Base-by-base conservation (phyloP, 1,139 yeast species). In the Nakaseomyces sp. region DNA sequence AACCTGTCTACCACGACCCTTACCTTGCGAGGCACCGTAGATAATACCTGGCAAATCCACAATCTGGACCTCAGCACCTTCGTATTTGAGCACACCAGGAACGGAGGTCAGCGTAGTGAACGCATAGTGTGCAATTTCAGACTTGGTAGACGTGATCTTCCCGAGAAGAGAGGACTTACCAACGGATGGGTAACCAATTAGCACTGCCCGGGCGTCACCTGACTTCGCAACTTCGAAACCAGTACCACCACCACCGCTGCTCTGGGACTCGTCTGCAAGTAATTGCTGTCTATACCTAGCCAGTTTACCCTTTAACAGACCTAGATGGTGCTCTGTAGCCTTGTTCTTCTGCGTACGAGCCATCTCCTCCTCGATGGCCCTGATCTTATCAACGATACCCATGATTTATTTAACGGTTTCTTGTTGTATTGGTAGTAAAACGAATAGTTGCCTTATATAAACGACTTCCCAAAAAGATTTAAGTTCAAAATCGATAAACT, bases 41-140 rank as follows among this genome's bases (percentile, higher is more conserved):
- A 91, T 91, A 56, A 91, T 91, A 64, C 98, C 98, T 0, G 98
- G 98, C 48, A 91, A 70, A 74, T 91, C 98, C 15, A 91, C 89
- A 55, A 91, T 82, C 66, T 91, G 98, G 47, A 91, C 88, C 59
- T 89, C 96, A 0, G 98, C 96, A 33, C 97, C 97, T 61, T 88
- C 88, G 60, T 89, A 87, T 61, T 88, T 91, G 55, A 91, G 71
- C 15, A 89, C 91, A 41, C 96, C 97, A 0, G 97, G 97, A 22
- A 91, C 96, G 0, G 96, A 87, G 0, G 98, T 91, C 63, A 91
- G 73, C 0, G 98, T 91, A 4, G 98, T 91, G 73, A 91, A 91
- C 45, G 94, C 94, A 60, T 91, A 91, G 47, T 81, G 85, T 12
- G 98, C 98, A 43, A 94, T 85, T 62, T 88, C 97, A 1, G 96